Evolutionary conservation across 1,139 yeast genomes (phyloP).

Genomic region (Meyerozyma carpophila): DNA sequence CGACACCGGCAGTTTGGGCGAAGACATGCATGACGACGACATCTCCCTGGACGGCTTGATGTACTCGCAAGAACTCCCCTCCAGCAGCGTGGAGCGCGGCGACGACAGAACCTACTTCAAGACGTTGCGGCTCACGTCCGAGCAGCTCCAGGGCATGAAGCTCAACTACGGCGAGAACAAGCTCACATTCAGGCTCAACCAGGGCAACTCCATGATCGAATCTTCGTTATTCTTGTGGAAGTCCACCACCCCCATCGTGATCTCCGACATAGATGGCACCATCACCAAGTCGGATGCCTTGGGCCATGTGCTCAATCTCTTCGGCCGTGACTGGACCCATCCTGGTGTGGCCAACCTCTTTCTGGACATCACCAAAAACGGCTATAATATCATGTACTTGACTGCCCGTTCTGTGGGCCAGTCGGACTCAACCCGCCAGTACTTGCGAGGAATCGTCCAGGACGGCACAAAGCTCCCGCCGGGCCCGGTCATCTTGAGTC

Average conservation of each 20-base stretch:
- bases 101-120: constrained; percentile 55
- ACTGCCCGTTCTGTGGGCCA: constrained; percentile 96
- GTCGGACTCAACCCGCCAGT: constrained; percentile 88
- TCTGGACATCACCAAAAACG: constrained; percentile 78
- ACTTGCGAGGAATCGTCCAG: constrained; percentile 73
- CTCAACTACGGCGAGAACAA: constrained; percentile 78
- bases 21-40: constrained; percentile 6
- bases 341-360: constrained; percentile 90
- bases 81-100: constrained; percentile 3
- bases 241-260: constrained; percentile 80
- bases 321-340: constrained; percentile 98
- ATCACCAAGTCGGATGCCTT: constrained; percentile 96
- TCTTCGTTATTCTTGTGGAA: constrained; percentile 85
- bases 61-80: constrained; percentile 9
- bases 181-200: constrained; percentile 70
- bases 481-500: constrained; percentile 95
- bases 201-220: constrained; percentile 71
- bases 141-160: constrained; percentile 71
- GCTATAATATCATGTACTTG: constrained; percentile 87
- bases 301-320: constrained; percentile 90
- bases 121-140: constrained; percentile 86
- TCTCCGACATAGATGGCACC: constrained; percentile 97
- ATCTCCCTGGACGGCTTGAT: constrained; percentile 9
- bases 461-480: constrained; percentile 65
- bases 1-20: constrained; percentile 1